A percentile compares a stretch with the other conserved stretches of the same genome.
phyloP scores from a whole-genome alignment of 2,329 filamentous ascomycete genomes.

The Diaporthe longicolla region DNA sequence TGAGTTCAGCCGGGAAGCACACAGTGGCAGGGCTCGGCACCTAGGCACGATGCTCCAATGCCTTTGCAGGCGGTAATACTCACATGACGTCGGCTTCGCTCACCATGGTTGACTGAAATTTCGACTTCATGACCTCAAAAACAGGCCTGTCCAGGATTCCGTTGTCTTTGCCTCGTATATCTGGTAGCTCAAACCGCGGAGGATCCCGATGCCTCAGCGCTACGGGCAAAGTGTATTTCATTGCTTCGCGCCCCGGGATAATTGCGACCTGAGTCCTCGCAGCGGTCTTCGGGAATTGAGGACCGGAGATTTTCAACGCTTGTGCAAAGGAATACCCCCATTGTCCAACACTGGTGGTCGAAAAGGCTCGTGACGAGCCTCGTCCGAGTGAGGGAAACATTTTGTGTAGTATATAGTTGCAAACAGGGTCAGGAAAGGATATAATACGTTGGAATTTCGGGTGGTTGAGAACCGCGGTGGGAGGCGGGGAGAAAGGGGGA shows the following conservation, averaged over 20 bases:
- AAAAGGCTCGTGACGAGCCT: neutral
- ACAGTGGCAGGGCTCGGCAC: too few relatives aligned
- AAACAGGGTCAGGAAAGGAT: too few relatives aligned
- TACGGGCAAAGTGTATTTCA: neutral
- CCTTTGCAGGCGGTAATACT: neutral
- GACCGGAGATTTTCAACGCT: neutral
- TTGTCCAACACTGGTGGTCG: neutral
- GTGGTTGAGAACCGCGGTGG: too few relatives aligned
- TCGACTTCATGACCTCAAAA: neutral
- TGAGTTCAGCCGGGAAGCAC: neutral
- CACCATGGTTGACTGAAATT: neutral
- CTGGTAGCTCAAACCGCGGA: neutral
- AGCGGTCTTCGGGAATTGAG: neutral
- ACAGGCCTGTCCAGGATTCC: neutral
- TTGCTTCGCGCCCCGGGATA: neutral
- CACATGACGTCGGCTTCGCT: neutral
- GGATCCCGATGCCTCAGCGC: neutral
- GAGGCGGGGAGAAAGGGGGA: too few relatives aligned
- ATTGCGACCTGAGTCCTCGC: neutral
- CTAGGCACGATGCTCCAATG: neutral
- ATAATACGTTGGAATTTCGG: too few relatives aligned
- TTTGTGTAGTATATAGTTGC: too few relatives aligned
- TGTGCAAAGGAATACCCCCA: neutral
- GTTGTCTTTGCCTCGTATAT: neutral
- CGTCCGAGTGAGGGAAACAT: neutral